Percentiles rank a stretch among this genome's conserved stretches.
Conservation (phyloP, 306 rosid species). For the Corylus avellana region DNA sequence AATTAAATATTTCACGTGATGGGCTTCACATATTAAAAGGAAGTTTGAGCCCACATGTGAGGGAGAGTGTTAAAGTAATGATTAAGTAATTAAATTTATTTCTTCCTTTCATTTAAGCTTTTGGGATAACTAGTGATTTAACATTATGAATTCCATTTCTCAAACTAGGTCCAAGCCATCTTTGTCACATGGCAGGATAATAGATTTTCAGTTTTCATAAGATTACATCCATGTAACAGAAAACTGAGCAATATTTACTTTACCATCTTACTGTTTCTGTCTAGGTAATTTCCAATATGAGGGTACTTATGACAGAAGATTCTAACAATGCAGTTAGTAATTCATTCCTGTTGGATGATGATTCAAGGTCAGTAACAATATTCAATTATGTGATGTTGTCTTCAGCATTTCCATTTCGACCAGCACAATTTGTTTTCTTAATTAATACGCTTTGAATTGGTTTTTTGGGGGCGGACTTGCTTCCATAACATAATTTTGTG, state of each 20-base stretch:
- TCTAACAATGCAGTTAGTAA: slow-evolving; percentile 62
- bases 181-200: slow-evolving; percentile 19
- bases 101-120: too few species aligned
- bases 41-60: too few species aligned
- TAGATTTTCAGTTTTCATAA: slow-evolving; percentile 5
- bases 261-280: slow-evolving; percentile 24
- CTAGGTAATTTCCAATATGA: slow-evolving; percentile 61
- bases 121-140: too few species aligned
- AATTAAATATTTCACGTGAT: too few species aligned
- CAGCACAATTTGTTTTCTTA: too few species aligned
- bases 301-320: slow-evolving; percentile 67
- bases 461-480: too few species aligned
- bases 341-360: slow-evolving; percentile 67
- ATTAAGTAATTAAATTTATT: too few species aligned
- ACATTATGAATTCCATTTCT: slow-evolving; percentile 31
- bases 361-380: slow-evolving; percentile 47
- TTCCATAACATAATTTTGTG: slow-evolving; percentile 3
- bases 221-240: not conserved
- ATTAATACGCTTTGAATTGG: too few species aligned
- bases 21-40: too few species aligned
- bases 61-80: too few species aligned
- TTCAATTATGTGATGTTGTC: slow-evolving; percentile 15
- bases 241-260: slow-evolving; percentile 25
- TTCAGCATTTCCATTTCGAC: not conserved
- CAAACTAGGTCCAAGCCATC: slow-evolving; percentile 36